A percentile compares a stretch with the other conserved stretches of the same genome.
Conservation (phyloP, 805 yeast species). For the Nakazawaea laoshanensis region DNA sequence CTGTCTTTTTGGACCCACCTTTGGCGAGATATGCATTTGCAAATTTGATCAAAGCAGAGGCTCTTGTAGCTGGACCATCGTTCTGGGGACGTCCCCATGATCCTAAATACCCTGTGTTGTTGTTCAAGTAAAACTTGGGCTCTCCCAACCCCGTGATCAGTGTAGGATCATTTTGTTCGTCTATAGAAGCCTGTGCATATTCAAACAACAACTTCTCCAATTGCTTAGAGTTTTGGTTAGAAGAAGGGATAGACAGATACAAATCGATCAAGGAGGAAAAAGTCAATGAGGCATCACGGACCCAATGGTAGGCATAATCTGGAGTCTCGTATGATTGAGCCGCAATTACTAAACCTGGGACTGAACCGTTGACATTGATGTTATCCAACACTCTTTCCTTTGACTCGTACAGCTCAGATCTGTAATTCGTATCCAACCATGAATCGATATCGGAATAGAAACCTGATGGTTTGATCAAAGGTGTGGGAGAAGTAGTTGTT, state of each 20-base stretch:
- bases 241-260: conserved; percentile 2
- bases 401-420: conserved; percentile 1
- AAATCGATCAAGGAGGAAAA: conserved; percentile 1
- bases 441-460: conserved; percentile 3
- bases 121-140: conserved; percentile 29
- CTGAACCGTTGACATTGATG: conserved; percentile 7
- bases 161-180: conserved; percentile 2
- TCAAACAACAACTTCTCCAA: conserved; percentile 9
- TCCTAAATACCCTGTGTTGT: conserved; percentile 3
- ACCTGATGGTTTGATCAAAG: conserved; percentile 5
- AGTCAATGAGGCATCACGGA: conserved; percentile 8
- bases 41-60: conserved; percentile 7
- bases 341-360: conserved; percentile 7
- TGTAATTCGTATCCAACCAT: neutral
- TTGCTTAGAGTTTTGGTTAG: neutral
- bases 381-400: conserved; percentile 7
- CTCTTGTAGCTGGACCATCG: conserved; percentile 31
- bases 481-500: conserved; percentile 1
- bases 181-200: conserved; percentile 3
- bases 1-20: conserved; percentile 1
- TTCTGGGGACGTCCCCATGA: conserved; percentile 39
- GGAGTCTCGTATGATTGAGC: conserved; percentile 5
- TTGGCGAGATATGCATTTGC: conserved; percentile 3
- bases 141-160: conserved; percentile 29
- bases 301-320: conserved; percentile 8